Conservation (phyloP, 306 rosid genomes). For the Crotalaria pallida region DNA sequence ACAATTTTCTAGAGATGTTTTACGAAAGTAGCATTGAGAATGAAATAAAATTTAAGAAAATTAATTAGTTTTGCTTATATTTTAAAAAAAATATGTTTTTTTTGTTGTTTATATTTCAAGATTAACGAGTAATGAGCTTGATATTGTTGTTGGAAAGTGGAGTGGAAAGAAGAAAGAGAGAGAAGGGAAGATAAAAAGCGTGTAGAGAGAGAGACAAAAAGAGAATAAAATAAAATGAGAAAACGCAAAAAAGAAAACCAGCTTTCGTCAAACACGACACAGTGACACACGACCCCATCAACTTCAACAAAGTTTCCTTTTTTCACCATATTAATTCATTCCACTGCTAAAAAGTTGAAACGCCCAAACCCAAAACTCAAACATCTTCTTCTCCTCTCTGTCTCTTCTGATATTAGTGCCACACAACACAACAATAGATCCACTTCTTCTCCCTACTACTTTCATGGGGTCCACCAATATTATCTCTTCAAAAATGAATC, state of each 20-base stretch:
- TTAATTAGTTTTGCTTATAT: no score
- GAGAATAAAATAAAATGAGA: not conserved
- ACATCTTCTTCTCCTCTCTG: not conserved
- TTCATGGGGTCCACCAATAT: conserved; percentile 34
- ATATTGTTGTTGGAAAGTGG: no score
- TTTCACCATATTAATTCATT: not conserved
- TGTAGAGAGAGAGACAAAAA: no score
- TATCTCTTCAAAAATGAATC: conserved; percentile 26
- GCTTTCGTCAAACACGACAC: conserved; percentile 27
- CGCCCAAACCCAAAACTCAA: conserved; percentile 22
- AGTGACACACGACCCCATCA: not conserved
- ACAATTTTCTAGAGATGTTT: no score
- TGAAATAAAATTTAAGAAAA: no score
- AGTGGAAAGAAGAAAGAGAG: no score
- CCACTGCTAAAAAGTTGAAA: conserved; percentile 19
- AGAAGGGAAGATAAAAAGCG: no score
- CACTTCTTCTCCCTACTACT: not conserved
- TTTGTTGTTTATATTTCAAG: no score
- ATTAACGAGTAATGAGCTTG: no score
- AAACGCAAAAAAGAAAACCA: conserved; percentile 23
- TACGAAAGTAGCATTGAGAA: no score
- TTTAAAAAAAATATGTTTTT: no score
- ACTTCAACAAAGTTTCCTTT: not conserved
- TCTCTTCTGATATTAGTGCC: not conserved
- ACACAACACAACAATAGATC: conserved; percentile 35